Evolutionary conservation across 2,329 filamentous ascomycete genomes (phyloP).

Genomic region (Calonectria pseudoreteaudii): DNA sequence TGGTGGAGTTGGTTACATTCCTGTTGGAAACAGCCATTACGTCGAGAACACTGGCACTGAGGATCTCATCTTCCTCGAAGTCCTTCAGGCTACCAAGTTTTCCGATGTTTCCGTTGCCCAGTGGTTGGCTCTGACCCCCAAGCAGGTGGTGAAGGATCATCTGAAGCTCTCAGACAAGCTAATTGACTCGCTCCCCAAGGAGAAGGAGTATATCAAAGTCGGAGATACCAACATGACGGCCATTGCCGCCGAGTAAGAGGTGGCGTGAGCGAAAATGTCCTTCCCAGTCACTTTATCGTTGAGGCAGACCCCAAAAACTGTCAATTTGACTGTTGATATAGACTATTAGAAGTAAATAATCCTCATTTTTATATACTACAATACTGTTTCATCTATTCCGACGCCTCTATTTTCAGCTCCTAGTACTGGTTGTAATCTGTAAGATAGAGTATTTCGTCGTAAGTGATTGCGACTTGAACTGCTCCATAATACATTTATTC

Average conservation of each 20-base stretch:
- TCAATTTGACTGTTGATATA: not conserved
- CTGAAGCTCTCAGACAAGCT: not conserved
- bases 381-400: not conserved
- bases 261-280: no score
- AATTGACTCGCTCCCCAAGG: constrained; percentile 11
- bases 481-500: not conserved
- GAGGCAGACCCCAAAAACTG: not conserved
- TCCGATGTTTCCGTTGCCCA: constrained; percentile 9
- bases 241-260: not conserved
- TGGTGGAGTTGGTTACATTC: constrained; percentile 14
- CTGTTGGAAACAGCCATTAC: constrained; percentile 17
- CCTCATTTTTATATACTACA: not conserved
- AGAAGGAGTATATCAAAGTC: constrained; percentile 14
- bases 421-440: not conserved
- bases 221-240: constrained; percentile 6
- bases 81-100: constrained; percentile 8
- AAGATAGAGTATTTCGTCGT: no score
- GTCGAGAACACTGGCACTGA: constrained; percentile 13
- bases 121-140: constrained; percentile 15
- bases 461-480: not conserved
- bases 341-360: not conserved
- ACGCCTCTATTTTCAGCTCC: not conserved
- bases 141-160: constrained; percentile 18
- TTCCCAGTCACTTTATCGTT: not conserved
- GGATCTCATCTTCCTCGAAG: constrained; percentile 16